A percentile compares a stretch with the other conserved stretches of the same genome.
phyloP scores from a whole-genome alignment of 352 stramenopile species.

The Phytophthora sansomeana region DNA sequence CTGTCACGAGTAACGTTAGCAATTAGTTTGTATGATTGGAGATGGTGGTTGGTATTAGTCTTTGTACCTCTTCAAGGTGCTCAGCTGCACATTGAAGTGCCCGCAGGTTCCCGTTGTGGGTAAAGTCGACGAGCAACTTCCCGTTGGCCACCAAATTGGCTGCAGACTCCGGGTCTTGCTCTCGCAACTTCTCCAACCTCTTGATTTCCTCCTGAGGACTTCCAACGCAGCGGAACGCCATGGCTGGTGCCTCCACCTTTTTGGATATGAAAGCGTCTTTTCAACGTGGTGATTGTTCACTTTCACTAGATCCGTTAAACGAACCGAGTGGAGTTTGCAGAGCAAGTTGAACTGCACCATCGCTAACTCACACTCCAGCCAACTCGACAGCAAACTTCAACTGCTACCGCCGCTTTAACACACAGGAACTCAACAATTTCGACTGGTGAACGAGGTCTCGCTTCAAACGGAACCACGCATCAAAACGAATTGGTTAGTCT shows the following conservation, averaged over 20 bases:
- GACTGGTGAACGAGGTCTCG: background rate
- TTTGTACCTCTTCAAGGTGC: conserved; percentile 55
- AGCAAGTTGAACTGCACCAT: background rate
- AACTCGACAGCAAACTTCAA: conserved; percentile 1
- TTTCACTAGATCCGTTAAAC: no score
- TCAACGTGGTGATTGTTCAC: conserved; percentile 10
- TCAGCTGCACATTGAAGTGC: conserved; percentile 56
- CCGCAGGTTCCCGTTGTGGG: conserved; percentile 50
- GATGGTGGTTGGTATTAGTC: background rate
- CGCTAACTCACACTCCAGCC: background rate
- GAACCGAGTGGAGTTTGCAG: no score
- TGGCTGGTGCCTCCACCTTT: conserved; percentile 9
- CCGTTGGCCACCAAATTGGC: conserved; percentile 69
- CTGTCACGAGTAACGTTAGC: conserved; percentile 16
- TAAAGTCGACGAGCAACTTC: conserved; percentile 66
- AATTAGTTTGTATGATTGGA: background rate
- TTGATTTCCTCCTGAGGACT: conserved; percentile 71
- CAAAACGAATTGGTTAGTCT: conserved; percentile 2
- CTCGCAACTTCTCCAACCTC: conserved; percentile 54
- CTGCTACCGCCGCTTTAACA: background rate
- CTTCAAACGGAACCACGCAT: conserved; percentile 28
- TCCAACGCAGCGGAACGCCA: conserved; percentile 52
- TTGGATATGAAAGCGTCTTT: conserved; percentile 26
- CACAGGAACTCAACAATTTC: conserved; percentile 10
- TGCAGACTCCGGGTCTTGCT: conserved; percentile 57